Base-by-base conservation (phyloP, 2,329 filamentous ascomycete genomes). In the Aureobasidium uvarum region DNA sequence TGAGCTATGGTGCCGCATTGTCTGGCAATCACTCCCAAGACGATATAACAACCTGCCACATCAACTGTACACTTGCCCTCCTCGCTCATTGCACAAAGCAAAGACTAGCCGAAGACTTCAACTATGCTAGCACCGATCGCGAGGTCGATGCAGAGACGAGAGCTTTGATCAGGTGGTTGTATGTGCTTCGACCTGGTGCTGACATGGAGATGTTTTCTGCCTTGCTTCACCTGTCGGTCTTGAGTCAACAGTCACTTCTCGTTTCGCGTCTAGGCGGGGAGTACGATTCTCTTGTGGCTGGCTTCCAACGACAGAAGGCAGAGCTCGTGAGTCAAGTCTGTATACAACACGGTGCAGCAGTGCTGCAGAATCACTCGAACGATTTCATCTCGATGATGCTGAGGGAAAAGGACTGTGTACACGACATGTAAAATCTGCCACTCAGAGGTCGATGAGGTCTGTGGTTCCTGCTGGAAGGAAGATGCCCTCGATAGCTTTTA, bases 161-260 rank as follows among this genome's bases (percentile, higher is more conserved):
- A 20, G 33, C 31, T 6, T 8, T 62, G 45, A 5, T 52, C 14
- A 33, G 18, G 6, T 62, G 59, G 59, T 23, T 62, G 25, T 62
- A 62, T 43, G 18, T 23, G 20, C 38, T 62, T n/a, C 20, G 25
- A 6, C 48, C 59, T 25, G 59, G 48, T 36, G 59, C 31, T 20
- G 59, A 62, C 16, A 52, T 62, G 45, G 59, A 51, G 10, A 0
- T 62, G 11, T 62, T 62, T 18, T 14, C 28, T n/a, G 2, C 33
- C 25, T 18, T 62, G 46, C 48, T 62, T 20, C 28, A 6, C 3
- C 8, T 62, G 43, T 62, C 46, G 8, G 14, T 52, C 16, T 23
- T 33, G 8, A 38, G 39, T 20, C 46, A 52, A 18, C 33, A 31
- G 13, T 31, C 25, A 10, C 20, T 31, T 28, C 16, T 16, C 5